phyloP scores from a whole-genome alignment of 176 grass and related monocot genomes.

The Eleusine coracana region DNA sequence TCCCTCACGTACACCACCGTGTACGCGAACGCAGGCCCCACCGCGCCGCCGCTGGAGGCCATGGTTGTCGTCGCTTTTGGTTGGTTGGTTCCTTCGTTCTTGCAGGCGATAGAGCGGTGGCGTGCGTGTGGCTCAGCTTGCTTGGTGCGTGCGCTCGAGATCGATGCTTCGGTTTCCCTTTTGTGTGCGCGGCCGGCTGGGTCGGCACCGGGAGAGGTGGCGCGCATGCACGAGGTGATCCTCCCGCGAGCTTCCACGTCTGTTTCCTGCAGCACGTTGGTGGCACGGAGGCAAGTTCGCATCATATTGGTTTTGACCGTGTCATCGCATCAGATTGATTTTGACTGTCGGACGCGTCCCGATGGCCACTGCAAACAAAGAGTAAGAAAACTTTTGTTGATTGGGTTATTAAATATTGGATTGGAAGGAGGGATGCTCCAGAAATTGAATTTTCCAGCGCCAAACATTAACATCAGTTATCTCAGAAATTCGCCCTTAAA shows the following conservation, averaged over 20 bases:
- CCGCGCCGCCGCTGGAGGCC: slow-evolving; percentile 36
- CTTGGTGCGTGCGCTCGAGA: too few relatives aligned
- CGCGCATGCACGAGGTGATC: slow-evolving; percentile 44
- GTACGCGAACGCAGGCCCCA: slow-evolving; percentile 55
- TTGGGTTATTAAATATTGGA: too few relatives aligned
- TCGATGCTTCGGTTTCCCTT: neutral
- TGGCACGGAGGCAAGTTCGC: neutral
- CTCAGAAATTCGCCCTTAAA: too few relatives aligned
- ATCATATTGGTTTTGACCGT: too few relatives aligned
- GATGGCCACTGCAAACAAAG: too few relatives aligned
- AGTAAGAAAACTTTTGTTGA: too few relatives aligned
- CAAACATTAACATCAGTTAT: too few relatives aligned
- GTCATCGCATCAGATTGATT: too few relatives aligned
- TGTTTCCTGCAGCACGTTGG: neutral
- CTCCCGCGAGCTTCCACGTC: slow-evolving; percentile 22
- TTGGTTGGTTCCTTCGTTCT: neutral
- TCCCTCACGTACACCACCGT: slow-evolving; percentile 64
- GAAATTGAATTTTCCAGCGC: too few relatives aligned
- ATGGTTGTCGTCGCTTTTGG: neutral
- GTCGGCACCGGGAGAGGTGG: slow-evolving; percentile 35
- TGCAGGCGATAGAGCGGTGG: neutral
- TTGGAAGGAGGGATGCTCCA: too few relatives aligned
- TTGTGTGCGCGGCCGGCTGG: neutral
- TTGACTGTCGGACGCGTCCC: too few relatives aligned
- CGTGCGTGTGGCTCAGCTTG: neutral